Base-by-base conservation (phyloP, 805 yeast species). In the Cyberlindnera mississippiensis region DNA sequence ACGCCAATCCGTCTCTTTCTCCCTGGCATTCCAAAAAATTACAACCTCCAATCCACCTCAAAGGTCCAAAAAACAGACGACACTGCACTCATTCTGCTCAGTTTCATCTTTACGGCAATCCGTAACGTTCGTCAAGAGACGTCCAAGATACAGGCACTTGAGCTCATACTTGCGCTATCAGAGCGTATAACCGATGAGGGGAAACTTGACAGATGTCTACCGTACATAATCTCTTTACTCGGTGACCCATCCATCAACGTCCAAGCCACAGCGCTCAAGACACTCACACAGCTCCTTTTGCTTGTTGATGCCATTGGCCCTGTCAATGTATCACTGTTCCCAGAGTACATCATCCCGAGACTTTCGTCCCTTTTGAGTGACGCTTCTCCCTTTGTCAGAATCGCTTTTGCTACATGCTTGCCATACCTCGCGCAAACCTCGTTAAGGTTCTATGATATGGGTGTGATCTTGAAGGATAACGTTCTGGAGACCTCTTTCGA, bases 131-230 rank as follows among this genome's bases (percentile, higher is more conserved):
- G 76, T 7, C 74, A 75, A 19, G 80, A 87, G 1, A 56, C 73
- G 0, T 76, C 80, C 31, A 69, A 86, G 46, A 59, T 82, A 8
- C 76, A 78, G 53, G 91, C 90, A 1, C 72, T 95, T 47, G 93
- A 88, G 54, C 62, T 90, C 47, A 73, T 93, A 1, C 60, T 86
- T 8, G 85, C 87, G 0, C 69, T 91, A 15, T 77, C 91, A 2
- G 96, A 86, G 54, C 75, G 78, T 43, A 68, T 88, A 2, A 75
- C 77, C 18, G 98, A 93, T 57, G 95, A 85, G 42, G 81, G 80
- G 13, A 91, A 89, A 57, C 66, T 93, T 30, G 97, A 93, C 59
- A 64, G 97, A 34, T 78, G 88, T 26, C 61, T 93, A 18, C 98
- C 99, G 0, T 87, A 83, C 56, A 60, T 93, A 18, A 73, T 86